These are phyloP conservation scores for Penicillium lividum DNA, from an alignment of 495 filamentous ascomycete genomes.

Conservation along the genomic window DNA sequence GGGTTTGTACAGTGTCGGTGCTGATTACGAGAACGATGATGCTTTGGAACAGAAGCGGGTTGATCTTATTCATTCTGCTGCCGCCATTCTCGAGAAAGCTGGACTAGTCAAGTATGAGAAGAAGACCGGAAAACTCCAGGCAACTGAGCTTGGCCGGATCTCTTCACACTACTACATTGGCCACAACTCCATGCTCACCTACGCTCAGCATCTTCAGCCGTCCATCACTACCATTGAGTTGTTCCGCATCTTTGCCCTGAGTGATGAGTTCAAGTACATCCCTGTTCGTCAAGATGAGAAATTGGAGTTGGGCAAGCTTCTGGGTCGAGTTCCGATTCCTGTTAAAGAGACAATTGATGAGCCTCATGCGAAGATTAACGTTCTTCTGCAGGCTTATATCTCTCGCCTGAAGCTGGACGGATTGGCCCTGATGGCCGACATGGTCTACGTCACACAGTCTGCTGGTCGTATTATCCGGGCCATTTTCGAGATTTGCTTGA, in stretches of 20 bases:
- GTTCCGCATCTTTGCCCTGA: slow-evolving; percentile 96
- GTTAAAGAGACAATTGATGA: slow-evolving; percentile 98
- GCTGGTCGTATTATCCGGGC: slow-evolving; percentile 94
- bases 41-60: slow-evolving; percentile 94
- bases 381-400: slow-evolving; percentile 96
- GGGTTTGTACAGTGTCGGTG: slow-evolving; percentile 91
- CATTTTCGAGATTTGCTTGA: slow-evolving; percentile 93
- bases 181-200: slow-evolving; percentile 92
- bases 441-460: slow-evolving; percentile 98
- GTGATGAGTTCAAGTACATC: slow-evolving; percentile 99
- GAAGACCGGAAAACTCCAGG: slow-evolving; percentile 82
- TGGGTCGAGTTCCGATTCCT: slow-evolving; percentile 87
- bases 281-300: slow-evolving; percentile 98
- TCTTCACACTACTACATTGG: slow-evolving; percentile 98
- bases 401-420: slow-evolving; percentile 93
- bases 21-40: slow-evolving; percentile 91
- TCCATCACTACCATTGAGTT: slow-evolving; percentile 89
- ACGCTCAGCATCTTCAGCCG: slow-evolving; percentile 93
- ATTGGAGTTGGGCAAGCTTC: slow-evolving; percentile 88
- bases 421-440: slow-evolving; percentile 93
- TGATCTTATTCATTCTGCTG: slow-evolving; percentile 93
- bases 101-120: slow-evolving; percentile 94
- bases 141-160: slow-evolving; percentile 92
- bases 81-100: slow-evolving; percentile 80
- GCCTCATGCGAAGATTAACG: slow-evolving; percentile 97